Evolutionary conservation across 331 rosid species (phyloP), one percentile per base, ranked within the genome.

Genomic region (Prunus yedoensis): DNA sequence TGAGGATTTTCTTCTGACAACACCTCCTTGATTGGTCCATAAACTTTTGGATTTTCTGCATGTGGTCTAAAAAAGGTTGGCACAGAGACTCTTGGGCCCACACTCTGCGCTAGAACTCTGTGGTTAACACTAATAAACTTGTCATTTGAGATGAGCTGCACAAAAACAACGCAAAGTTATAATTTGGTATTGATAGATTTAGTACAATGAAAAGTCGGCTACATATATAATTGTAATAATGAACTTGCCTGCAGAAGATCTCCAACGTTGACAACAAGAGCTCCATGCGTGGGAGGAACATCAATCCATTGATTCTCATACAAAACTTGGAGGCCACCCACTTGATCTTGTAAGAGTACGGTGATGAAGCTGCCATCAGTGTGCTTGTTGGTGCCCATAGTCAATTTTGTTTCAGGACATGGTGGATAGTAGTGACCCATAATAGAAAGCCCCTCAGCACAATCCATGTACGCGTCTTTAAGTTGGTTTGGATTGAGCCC

Each of bases 71-170:
- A 57, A 4, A 57, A 57, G 28, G 76, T 72, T 67, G 75, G 86
- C 47, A 85, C 69, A 1, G 89, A 87, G 5, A 87, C 66, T 79
- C 93, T 73, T 30, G 93, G 88, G 13, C 86, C 88, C 63, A 8
- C 10, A 16, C 28, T 32, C 27, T 64, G 79, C 1, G 82, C 82
- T 30, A 84, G 16, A n/a, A 88, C 90, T 68, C 89, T 78, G 59
- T 88, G 96, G 20, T 77, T 70, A 47, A 79, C 87, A 35, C 96
- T 84, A 27, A 57, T 23, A 73, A 89, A 87, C 58, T 12, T 82
- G 80, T 87, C 93, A 63, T 91, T 91, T 38, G 91, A 21, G 53
- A 91, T 74, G 17, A 89, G 77, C 91, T 91, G 85, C 76, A 82
- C 60, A 51, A 73, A 73, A 2, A 43, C 4, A 35, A 20, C 0